Evolutionary conservation across 2,329 filamentous ascomycete species (phyloP), one percentile per base, ranked within the genome.

Genomic region (Colletotrichum tofieldiae): DNA sequence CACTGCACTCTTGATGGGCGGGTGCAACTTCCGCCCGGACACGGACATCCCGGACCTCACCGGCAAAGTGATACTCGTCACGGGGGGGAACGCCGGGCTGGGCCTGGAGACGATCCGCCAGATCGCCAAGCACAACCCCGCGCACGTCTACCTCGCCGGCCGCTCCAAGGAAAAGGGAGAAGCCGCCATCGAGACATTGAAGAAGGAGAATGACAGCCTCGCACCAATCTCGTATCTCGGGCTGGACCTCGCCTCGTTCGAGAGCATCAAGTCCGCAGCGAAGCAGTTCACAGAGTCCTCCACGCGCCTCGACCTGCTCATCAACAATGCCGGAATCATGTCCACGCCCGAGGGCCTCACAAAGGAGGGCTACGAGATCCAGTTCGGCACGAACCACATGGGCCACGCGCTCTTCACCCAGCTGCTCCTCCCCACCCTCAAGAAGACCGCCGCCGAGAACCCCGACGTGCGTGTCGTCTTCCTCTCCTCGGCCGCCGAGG

Each of bases 41-140:
- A 64, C 55, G 12, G 79, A 81, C 49, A 81, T 83, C 32, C 81
- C 81, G 1, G 74, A 78, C 43, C 76, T 83, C 5, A 60, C 75
- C 7, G 80, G 78, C n/a, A 82, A 81, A 65, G 76, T 81, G 32
- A 80, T 83, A 23, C 74, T 83, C 12, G 77, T 84, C 37, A 84
- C 82, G 12, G 82, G 82, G 20, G 82, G 80, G 60, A 85, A 82
- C 59, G 74, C 78, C n/a, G 84, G 84, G 0, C 77, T 85, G 7
- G 84, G 84, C 23, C 80, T 79, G 68, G 81, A 84, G 73, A 81
- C 81, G 9, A 77, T 84, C 60, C 76, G 81, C 8, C 79, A 82
- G 49, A 78, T 85, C 29, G 78, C 82, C 29, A 80, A 80, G 67
- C 84, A 85, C 73, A 73, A 73, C 51, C 73, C 74, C 20, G 63